phyloP scores from a whole-genome alignment of 2,329 filamentous ascomycete genomes.

The Geosmithia flava region DNA sequence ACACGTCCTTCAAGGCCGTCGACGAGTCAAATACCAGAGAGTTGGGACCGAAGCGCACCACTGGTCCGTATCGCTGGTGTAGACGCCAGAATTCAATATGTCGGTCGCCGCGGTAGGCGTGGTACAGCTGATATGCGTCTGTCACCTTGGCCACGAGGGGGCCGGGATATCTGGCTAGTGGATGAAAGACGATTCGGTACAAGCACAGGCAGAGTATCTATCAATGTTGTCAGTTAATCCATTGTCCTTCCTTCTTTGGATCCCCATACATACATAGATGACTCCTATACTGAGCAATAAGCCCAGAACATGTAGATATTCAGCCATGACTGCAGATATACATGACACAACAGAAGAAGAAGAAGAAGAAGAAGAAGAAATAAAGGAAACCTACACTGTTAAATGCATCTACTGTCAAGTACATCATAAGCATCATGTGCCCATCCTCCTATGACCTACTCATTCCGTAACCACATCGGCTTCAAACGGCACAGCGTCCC shows the following conservation, averaged over 20 bases:
- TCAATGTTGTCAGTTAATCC: background rate
- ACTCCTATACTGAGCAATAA: conserved; percentile 19
- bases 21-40: conserved; percentile 66
- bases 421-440: background rate
- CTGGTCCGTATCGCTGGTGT: conserved; percentile 57
- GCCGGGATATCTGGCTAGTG: conserved; percentile 51
- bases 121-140: conserved; percentile 56
- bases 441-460: background rate
- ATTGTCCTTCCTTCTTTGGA: background rate
- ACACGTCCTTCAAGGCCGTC: conserved; percentile 53
- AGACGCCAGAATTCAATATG: conserved; percentile 61
- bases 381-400: background rate
- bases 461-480: background rate
- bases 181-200: conserved; percentile 52
- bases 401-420: no score
- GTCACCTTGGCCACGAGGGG: conserved; percentile 51
- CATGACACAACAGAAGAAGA: background rate
- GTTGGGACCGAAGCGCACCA: conserved; percentile 71
- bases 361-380: background rate
- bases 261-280: conserved; percentile 25
- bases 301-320: conserved; percentile 12
- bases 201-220: conserved; percentile 29
- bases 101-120: conserved; percentile 62
- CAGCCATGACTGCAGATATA: background rate
- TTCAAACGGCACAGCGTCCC: background rate